A percentile compares a stretch with the other conserved stretches of the same genome.
phyloP scores from a whole-genome alignment of 1,284 basidiomycete genomes.

The Pulveroboletus ridleyi region DNA sequence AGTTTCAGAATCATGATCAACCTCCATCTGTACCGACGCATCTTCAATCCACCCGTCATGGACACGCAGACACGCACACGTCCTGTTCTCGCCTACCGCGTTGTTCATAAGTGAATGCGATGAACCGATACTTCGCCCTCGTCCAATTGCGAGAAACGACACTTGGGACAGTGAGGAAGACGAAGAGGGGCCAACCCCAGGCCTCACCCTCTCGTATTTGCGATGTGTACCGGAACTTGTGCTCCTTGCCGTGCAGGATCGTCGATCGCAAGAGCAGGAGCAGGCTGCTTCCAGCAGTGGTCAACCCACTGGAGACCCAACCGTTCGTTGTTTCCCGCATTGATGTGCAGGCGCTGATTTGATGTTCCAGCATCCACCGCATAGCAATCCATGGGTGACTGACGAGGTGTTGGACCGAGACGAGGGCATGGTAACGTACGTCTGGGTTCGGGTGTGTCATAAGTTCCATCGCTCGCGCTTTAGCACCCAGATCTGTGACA shows the following conservation, averaged over 20 bases:
- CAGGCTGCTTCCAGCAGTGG: too few relatives aligned
- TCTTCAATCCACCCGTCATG: not conserved
- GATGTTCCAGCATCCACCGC: too few relatives aligned
- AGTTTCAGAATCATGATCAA: conserved; percentile 19
- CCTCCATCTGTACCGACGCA: conserved; percentile 2
- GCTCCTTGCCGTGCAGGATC: conserved; percentile 51
- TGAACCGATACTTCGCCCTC: conserved; percentile 22
- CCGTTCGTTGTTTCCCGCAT: too few relatives aligned
- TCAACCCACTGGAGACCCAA: too few relatives aligned
- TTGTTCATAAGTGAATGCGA: conserved; percentile 23
- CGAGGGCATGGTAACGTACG: conserved; percentile 90
- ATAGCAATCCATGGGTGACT: too few relatives aligned
- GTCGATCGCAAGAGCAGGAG: too few relatives aligned
- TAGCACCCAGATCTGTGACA: conserved; percentile 86
- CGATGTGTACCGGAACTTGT: conserved; percentile 75
- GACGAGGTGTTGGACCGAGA: conserved; percentile 84
- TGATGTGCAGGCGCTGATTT: too few relatives aligned
- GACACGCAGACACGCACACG: conserved; percentile 1
- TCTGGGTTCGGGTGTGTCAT: conserved; percentile 91
- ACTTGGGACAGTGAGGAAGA: not conserved
- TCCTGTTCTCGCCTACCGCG: conserved; percentile 26
- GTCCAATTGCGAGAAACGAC: not conserved
- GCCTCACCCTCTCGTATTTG: conserved; percentile 75
- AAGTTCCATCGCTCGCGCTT: conserved; percentile 92
- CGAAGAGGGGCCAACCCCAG: conserved; percentile 37